Conservation (phyloP, 176 grass and related monocot genomes). For the Microstegium vimineum region DNA sequence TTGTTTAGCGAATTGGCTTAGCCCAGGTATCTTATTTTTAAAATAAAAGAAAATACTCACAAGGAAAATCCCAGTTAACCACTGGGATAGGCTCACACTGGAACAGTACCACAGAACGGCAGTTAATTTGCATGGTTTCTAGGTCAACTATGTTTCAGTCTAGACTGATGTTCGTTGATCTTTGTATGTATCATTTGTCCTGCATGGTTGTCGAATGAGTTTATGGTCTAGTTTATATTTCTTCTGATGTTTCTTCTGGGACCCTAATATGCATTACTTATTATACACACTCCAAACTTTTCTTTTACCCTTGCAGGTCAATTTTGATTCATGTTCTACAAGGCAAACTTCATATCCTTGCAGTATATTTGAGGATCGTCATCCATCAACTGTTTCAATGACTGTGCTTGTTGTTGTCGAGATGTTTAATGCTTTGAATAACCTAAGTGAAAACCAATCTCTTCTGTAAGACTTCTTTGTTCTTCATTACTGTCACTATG, state of each 20-base stretch:
- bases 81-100: neutral
- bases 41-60: neutral
- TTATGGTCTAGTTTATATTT: neutral
- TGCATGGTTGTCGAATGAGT: neutral
- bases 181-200: slow-evolving; percentile 13
- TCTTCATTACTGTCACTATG: slow-evolving; percentile 8
- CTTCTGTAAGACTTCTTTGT: slow-evolving; percentile 63
- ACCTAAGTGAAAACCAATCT: slow-evolving; percentile 99
- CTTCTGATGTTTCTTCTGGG: neutral
- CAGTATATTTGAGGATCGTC: slow-evolving; percentile 86
- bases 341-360: slow-evolving; percentile 89
- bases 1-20: neutral
- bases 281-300: neutral
- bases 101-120: neutral
- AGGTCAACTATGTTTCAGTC: slow-evolving; percentile 1
- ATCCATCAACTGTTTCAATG: slow-evolving; percentile 99
- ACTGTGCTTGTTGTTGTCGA: slow-evolving; percentile 97
- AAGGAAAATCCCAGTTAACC: neutral
- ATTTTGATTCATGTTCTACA: slow-evolving; percentile 94
- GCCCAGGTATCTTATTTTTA: neutral
- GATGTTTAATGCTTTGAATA: slow-evolving; percentile 99
- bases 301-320: slow-evolving; percentile 52
- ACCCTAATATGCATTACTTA: neutral
- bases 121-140: slow-evolving; percentile 14
- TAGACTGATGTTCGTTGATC: neutral